Conservation (phyloP, 306 rosid genomes). For the Canavalia ensiformis region DNA sequence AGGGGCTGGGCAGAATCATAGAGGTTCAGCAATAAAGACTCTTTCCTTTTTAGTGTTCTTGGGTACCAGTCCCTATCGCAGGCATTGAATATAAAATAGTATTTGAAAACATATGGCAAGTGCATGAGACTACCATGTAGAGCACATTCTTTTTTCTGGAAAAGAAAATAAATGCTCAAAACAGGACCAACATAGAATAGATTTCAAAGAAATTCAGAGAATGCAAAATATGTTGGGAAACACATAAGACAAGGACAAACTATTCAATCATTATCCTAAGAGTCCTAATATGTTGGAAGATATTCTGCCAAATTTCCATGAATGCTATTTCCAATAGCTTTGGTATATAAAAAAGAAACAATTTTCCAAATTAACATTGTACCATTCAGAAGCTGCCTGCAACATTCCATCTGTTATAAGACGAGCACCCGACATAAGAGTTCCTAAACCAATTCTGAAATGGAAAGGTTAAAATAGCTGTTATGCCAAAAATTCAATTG, state of each 20-base stretch:
- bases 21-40: no score
- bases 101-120: conserved; percentile 24
- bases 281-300: background rate
- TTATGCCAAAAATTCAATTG: conserved; percentile 20
- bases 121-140: conserved; percentile 39
- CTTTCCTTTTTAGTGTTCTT: no score
- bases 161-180: conserved; percentile 17
- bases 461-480: conserved; percentile 41
- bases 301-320: conserved; percentile 24
- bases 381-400: conserved; percentile 99
- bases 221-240: background rate
- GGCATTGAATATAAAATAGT: conserved; percentile 2
- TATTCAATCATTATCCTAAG: background rate
- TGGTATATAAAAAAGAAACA: conserved; percentile 7
- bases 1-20: no score
- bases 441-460: conserved; percentile 95
- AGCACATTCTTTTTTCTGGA: background rate
- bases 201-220: conserved; percentile 19
- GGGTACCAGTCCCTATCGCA: background rate
- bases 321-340: conserved; percentile 34
- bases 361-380: conserved; percentile 42
- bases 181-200: conserved; percentile 14
- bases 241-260: conserved; percentile 28
- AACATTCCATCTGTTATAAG: conserved; percentile 94
- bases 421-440: conserved; percentile 91